Conservation (phyloP, 208 protist genomes). For the Acanthamoeba castellanii region DNA sequence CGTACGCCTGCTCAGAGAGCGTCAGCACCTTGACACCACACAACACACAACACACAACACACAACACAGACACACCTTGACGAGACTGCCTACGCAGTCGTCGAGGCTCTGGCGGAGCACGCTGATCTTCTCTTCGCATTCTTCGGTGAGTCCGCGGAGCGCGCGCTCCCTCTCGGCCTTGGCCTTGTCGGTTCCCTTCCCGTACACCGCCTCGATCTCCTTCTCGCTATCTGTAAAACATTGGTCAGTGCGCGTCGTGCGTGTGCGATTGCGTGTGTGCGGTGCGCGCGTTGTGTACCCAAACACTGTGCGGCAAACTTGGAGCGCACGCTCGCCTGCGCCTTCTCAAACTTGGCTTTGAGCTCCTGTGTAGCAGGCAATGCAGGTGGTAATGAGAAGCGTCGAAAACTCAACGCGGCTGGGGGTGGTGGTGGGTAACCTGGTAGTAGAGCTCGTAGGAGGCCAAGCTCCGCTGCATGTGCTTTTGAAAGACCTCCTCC, state of each 20-base stretch:
- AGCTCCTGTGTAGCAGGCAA: neutral
- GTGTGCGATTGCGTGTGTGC: neutral
- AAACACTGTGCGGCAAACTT: neutral
- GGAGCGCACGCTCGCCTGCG: neutral
- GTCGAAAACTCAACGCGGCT: no score
- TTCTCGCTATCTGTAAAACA: neutral
- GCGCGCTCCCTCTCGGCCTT: constrained; percentile 11
- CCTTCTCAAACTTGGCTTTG: constrained; percentile 59
- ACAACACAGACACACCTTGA: neutral
- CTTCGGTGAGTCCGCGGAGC: neutral
- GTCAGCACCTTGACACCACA: neutral
- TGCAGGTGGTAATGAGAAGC: neutral
- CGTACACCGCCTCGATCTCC: neutral
- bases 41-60: neutral
- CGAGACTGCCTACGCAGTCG: neutral
- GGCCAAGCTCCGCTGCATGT: constrained; percentile 68
- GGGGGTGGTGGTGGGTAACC: constrained; percentile 15
- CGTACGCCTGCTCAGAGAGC: neutral
- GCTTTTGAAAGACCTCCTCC: constrained; percentile 67
- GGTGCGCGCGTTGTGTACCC: neutral
- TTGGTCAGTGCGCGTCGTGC: neutral
- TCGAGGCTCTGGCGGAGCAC: neutral
- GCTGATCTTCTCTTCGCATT: neutral
- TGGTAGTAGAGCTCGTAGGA: constrained; percentile 72
- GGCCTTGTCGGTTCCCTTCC: neutral